Evolutionary conservation across 2,329 filamentous ascomycete genomes (phyloP).

Genomic region (Fusarium odoratissimum): DNA sequence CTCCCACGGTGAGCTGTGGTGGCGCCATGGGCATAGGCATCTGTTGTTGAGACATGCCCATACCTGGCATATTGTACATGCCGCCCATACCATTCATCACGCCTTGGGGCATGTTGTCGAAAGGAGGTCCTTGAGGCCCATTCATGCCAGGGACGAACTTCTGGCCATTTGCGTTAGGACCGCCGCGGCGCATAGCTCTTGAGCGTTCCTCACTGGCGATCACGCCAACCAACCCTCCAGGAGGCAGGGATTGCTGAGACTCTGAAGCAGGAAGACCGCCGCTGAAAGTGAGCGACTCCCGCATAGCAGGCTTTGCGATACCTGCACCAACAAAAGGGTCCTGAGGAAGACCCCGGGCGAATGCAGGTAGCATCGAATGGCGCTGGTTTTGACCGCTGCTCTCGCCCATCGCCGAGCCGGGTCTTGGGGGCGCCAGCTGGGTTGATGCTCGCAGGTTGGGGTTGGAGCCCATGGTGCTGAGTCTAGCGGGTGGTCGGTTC

Average conservation of each 20-base stretch:
- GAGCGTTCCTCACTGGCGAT: constrained; percentile 88
- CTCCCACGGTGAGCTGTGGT: constrained; percentile 66
- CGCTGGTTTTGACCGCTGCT: constrained; percentile 44
- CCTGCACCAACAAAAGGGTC: constrained; percentile 88
- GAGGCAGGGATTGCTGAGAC: constrained; percentile 61
- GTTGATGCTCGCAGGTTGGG: constrained; percentile 74
- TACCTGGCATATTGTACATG: constrained; percentile 46
- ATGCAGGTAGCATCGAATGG: constrained; percentile 74
- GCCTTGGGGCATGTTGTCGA: constrained; percentile 60
- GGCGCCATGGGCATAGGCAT: constrained; percentile 55
- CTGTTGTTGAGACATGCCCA: constrained; percentile 46
- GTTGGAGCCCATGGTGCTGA: constrained; percentile 74
- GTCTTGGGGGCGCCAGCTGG: constrained; percentile 56
- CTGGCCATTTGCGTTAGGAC: constrained; percentile 72
- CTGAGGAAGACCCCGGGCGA: constrained; percentile 82
- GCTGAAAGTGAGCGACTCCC: constrained; percentile 80
- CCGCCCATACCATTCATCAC: constrained; percentile 54
- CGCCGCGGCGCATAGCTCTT: constrained; percentile 80
- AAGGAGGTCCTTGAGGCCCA: constrained; percentile 53
- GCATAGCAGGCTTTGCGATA: constrained; percentile 75
- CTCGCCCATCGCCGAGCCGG: constrained; percentile 69
- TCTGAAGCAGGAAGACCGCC: constrained; percentile 61
- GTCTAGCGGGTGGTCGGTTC: constrained; percentile 77
- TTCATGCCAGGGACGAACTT: constrained; percentile 52
- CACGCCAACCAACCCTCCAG: constrained; percentile 86